Base-by-base conservation (phyloP, 805 yeast genomes). In the Cyberlindnera euphorbiae region DNA sequence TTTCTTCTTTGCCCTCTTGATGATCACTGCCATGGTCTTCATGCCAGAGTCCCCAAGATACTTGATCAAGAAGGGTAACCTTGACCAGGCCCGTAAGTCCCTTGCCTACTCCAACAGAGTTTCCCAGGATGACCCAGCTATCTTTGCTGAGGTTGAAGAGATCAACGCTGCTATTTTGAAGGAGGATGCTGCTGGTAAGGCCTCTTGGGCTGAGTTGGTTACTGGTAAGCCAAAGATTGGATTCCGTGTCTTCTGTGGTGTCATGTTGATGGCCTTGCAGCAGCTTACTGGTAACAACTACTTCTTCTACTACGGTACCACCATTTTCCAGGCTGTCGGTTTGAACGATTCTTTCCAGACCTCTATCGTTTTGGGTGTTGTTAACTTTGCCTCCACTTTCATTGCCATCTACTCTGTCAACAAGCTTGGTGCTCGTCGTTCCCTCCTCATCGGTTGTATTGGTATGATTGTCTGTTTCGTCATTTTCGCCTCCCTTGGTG, bases 1-100 rank as follows among this genome's bases (percentile, higher is more conserved):
- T 52, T 71, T 70, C 49, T 63, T 65, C 21, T 71, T 72, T 72
- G 67, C 67, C 32, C 30, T 63, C 13, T 44, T 60, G 36, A 56
- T 62, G 66, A 45, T 62, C 32, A 46, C 44, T 22, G 65, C 57
- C 47, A 59, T 61, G 63, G 45, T 49, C 3, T 69, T 71, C 50
- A 79, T 79, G 72, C 87, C 87, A 34, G 88, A 81, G 63, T 78
- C 85, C 24, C 84, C 87, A 53, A 68, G 87, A 61, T 81, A 58
- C 62, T 68, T 80, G 60, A 66, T 75, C 42, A 78, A 74, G 60
- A 61, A 60, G 38, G 69, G 67, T 41, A 69, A 61, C 47, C 49
- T 73, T 30, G 87, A 80, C 32, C 82, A 77, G 41, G 87, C 87
- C 35, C 75, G 67, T 58, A 55, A 53, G 15, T 73, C 84, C 17